These are phyloP conservation scores for Eucalyptus pumila DNA, from an alignment of 345 rosid genomes.

Conservation along the genomic window DNA sequence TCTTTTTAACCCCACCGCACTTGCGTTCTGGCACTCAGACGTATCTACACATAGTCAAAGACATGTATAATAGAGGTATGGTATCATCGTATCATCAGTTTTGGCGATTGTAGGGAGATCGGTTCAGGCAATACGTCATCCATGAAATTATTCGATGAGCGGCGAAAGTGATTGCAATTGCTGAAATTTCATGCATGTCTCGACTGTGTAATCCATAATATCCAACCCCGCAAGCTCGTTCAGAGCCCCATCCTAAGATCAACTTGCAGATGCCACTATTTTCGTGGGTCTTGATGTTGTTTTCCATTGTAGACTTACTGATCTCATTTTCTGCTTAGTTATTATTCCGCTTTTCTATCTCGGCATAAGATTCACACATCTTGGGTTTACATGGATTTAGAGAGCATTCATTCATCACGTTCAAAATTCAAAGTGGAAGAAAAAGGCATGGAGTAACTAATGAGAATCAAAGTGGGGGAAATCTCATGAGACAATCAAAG, in stretches of 20 bases:
- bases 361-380: neutral
- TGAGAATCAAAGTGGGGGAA: neutral
- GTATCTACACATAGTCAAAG: neutral
- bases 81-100: neutral
- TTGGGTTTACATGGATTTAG: neutral
- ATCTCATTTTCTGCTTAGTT: neutral
- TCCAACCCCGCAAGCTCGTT: neutral
- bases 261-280: neutral
- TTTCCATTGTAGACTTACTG: neutral
- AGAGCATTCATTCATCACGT: neutral
- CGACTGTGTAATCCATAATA: neutral
- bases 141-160: neutral
- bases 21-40: neutral
- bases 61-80: neutral
- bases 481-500: neutral
- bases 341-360: neutral
- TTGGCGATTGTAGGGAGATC: neutral
- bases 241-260: neutral
- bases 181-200: neutral
- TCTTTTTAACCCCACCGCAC: neutral
- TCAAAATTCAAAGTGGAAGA: neutral
- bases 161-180: neutral
- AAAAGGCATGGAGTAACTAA: neutral
- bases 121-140: neutral
- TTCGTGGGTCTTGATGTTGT: neutral